Conservation (phyloP, 2,329 filamentous ascomycete species). For the Aspergillus tanneri region DNA sequence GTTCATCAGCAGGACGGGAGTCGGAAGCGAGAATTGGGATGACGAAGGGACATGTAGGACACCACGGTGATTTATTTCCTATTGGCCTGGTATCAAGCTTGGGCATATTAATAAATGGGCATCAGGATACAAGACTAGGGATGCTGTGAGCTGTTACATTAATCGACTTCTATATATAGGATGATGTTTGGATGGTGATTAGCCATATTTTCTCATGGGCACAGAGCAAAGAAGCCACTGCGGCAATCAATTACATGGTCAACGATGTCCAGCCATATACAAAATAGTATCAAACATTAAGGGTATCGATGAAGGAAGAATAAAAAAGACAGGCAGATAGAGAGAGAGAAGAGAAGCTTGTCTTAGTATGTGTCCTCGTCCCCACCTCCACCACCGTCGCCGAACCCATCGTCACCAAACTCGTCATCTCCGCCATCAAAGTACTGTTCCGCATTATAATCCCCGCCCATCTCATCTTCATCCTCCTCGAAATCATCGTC, state of each 20-base stretch:
- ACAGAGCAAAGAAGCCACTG: no score
- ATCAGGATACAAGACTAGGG: no score
- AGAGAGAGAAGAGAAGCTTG: slow-evolving; percentile 23
- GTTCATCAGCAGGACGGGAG: slow-evolving; percentile 24
- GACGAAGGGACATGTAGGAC: slow-evolving; percentile 22
- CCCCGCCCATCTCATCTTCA: slow-evolving; percentile 58
- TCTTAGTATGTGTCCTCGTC: slow-evolving; percentile 46
- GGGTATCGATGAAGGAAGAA: slow-evolving; percentile 15
- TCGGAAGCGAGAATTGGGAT: slow-evolving; percentile 30
- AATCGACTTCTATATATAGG: no score
- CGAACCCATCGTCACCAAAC: slow-evolving; percentile 55
- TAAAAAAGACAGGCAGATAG: slow-evolving; percentile 36
- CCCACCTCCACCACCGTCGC: slow-evolving; percentile 55
- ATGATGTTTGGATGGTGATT: no score
- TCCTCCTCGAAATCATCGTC: slow-evolving; percentile 62
- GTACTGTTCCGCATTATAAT: slow-evolving; percentile 66
- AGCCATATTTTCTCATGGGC: no score
- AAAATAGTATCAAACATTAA: slow-evolving; percentile 1
- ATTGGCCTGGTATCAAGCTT: no score
- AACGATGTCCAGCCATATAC: no score
- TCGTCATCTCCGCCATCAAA: slow-evolving; percentile 60
- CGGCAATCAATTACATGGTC: no score
- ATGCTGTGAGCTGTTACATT: no score
- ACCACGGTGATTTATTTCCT: background rate
- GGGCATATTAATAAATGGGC: no score